A percentile compares a stretch with the other conserved stretches of the same genome.
Evolutionary conservation across 345 rosid genomes (phyloP).

Genomic region (Lepidium sativum): DNA sequence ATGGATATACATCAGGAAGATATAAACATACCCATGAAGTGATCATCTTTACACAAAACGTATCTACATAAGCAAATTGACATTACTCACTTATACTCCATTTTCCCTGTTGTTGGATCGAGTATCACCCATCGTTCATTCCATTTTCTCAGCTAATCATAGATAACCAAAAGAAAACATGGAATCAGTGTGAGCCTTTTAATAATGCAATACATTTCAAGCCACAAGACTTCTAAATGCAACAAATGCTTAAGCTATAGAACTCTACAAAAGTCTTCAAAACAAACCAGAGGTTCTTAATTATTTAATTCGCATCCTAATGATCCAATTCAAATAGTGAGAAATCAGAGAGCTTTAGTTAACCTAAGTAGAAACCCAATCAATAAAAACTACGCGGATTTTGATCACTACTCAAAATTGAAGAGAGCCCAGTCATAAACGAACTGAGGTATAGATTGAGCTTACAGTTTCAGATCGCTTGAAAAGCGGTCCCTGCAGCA

Average conservation of each 20-base stretch:
- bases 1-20: neutral
- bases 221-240: neutral
- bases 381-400: neutral
- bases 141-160: slow-evolving; percentile 89
- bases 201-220: neutral
- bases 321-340: neutral
- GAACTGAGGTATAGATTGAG: neutral
- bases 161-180: neutral
- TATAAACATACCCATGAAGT: neutral
- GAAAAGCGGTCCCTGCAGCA: slow-evolving; percentile 93
- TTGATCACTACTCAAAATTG: neutral
- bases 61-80: neutral
- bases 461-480: slow-evolving; percentile 97
- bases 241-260: neutral
- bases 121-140: slow-evolving; percentile 95
- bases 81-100: slow-evolving; percentile 79
- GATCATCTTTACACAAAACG: slow-evolving; percentile 1
- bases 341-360: neutral
- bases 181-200: neutral
- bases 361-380: neutral
- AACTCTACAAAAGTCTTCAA: neutral
- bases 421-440: neutral
- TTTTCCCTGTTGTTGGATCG: slow-evolving; percentile 93
- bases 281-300: neutral
- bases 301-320: neutral